A percentile compares a stretch with the other conserved stretches of the same genome.
Conservation (phyloP, 2,329 filamentous ascomycete genomes). For the Botryotinia globosa region DNA sequence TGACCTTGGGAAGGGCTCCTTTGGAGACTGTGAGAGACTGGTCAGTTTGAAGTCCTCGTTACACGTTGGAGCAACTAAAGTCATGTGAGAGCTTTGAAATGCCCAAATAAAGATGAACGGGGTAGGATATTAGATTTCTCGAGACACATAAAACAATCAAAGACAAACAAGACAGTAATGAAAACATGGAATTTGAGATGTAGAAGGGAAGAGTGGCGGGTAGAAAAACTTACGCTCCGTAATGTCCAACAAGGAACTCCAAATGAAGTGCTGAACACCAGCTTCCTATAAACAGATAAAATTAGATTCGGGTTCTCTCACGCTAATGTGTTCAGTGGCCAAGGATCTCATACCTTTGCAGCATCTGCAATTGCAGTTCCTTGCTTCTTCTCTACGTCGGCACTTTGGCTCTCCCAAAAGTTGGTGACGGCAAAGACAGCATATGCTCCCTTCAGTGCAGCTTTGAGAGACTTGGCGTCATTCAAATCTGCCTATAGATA, state of each 20-base stretch:
- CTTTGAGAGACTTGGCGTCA: slow-evolving; percentile 42
- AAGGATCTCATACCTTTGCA: slow-evolving; percentile 40
- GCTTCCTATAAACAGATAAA: slow-evolving; percentile 36
- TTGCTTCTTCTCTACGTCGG: slow-evolving; percentile 45
- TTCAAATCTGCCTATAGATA: slow-evolving; percentile 42
- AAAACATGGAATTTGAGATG: background rate
- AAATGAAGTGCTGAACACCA: slow-evolving; percentile 48
- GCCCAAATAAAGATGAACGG: background rate
- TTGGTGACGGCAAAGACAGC: slow-evolving; percentile 38
- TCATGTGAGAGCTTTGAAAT: background rate
- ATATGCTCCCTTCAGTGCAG: slow-evolving; percentile 36
- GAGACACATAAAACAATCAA: background rate
- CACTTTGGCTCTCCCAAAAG: slow-evolving; percentile 40
- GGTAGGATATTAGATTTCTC: background rate
- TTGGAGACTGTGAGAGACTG: slow-evolving; percentile 39
- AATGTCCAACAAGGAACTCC: slow-evolving; percentile 45
- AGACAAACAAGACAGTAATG: background rate
- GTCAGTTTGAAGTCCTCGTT: background rate
- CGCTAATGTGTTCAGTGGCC: background rate
- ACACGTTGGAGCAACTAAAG: background rate
- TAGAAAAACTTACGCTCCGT: slow-evolving; percentile 40
- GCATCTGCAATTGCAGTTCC: slow-evolving; percentile 49
- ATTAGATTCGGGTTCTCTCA: background rate
- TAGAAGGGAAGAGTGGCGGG: background rate
- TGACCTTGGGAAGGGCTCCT: slow-evolving; percentile 43